Evolutionary conservation across 2,329 filamentous ascomycete species (phyloP).

Genomic region (Neoscytalidium dimidiatum): DNA sequence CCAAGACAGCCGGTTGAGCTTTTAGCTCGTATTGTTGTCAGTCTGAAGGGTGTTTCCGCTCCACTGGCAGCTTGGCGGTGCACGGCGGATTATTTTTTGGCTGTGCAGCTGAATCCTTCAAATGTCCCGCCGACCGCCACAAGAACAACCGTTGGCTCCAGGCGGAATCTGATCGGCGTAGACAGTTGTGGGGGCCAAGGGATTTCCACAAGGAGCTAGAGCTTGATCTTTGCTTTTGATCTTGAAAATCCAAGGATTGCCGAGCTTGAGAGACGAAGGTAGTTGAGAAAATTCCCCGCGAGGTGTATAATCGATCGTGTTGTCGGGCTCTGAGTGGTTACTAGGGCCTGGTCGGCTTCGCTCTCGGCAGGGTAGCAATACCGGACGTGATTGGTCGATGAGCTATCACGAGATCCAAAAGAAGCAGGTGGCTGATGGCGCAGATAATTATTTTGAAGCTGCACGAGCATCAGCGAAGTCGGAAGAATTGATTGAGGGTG

Average conservation of each 20-base stretch:
- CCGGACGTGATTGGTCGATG: not conserved
- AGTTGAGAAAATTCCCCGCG: not conserved
- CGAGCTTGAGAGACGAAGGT: not conserved
- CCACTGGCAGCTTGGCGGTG: not conserved
- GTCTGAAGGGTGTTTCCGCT: not conserved
- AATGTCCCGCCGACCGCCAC: not conserved
- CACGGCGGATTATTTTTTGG: not conserved
- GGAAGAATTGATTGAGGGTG: too few species aligned
- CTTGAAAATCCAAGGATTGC: not conserved
- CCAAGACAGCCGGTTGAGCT: not conserved
- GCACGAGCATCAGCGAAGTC: too few species aligned
- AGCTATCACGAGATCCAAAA: constrained; percentile 3
- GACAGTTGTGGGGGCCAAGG: not conserved
- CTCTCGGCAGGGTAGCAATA: not conserved
- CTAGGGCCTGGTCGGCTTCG: not conserved
- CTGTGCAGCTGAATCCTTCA: constrained; percentile 6
- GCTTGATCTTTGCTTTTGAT: too few species aligned
- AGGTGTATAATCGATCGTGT: not conserved
- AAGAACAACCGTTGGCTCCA: not conserved
- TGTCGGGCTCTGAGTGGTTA: not conserved
- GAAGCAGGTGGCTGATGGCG: not conserved
- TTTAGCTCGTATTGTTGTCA: not conserved
- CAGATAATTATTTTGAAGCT: not conserved
- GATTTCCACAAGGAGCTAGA: not conserved
- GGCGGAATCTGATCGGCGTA: not conserved